Conservation (phyloP, 2,329 filamentous ascomycete genomes). For the Fusarium coffeatum region DNA sequence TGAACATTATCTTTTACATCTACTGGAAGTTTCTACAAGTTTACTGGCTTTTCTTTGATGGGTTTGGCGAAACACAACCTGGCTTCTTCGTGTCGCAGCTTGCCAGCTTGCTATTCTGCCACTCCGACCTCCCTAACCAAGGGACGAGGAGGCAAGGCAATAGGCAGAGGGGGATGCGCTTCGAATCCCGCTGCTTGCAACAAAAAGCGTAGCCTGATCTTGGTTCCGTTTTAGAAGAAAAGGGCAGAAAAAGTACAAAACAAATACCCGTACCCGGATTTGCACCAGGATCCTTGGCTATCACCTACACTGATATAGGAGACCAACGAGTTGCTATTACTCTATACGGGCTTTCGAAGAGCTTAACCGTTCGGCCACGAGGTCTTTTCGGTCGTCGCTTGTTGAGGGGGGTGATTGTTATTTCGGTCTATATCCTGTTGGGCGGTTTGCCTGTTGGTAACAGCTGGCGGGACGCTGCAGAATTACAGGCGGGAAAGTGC, state of each 20-base stretch:
- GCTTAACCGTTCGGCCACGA: conserved; percentile 43
- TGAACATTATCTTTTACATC: background rate
- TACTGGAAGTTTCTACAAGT: background rate
- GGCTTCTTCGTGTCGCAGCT: background rate
- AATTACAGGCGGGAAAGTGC: conserved; percentile 22
- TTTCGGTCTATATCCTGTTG: conserved; percentile 28
- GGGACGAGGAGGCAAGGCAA: background rate
- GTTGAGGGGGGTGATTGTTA: conserved; percentile 20
- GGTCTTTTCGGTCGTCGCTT: conserved; percentile 5
- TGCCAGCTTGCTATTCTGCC: background rate
- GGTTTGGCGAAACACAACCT: background rate
- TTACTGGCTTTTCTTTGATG: background rate
- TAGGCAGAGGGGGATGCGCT: background rate
- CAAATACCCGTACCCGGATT: conserved; percentile 50
- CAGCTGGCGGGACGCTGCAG: conserved; percentile 24
- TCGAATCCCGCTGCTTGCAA: conserved; percentile 2
- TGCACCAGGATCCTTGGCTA: conserved; percentile 54
- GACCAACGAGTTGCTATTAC: conserved; percentile 54
- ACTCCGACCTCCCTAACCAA: background rate
- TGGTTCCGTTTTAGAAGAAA: too few relatives aligned
- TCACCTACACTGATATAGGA: conserved; percentile 49
- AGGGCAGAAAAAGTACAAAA: conserved; percentile 15
- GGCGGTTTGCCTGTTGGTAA: conserved; percentile 30
- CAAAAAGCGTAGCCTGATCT: background rate
- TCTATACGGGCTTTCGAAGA: conserved; percentile 48